Evolutionary conservation across 2,329 filamentous ascomycete species (phyloP).

Genomic region (Ophiostoma perfectum): DNA sequence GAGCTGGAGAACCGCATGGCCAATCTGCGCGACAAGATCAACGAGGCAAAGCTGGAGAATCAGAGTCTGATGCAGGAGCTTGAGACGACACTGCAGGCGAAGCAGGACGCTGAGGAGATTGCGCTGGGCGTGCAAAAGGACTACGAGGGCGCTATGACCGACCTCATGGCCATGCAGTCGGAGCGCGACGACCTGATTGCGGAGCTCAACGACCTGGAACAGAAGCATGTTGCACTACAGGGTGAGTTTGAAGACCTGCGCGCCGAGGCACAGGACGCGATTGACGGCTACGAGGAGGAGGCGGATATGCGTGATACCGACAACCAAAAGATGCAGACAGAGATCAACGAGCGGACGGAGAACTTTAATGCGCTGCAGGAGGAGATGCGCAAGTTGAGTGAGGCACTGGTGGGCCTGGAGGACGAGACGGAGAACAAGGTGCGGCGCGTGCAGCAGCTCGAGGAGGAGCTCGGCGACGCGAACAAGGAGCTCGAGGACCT

Average conservation of each 20-base stretch:
- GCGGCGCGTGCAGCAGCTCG: conserved; percentile 72
- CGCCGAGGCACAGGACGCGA: conserved; percentile 60
- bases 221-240: conserved; percentile 40
- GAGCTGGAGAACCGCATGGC: conserved; percentile 80
- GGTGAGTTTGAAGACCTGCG: conserved; percentile 56
- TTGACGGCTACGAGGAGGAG: conserved; percentile 63
- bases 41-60: conserved; percentile 79
- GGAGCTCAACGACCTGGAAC: conserved; percentile 47
- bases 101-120: conserved; percentile 54
- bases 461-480: conserved; percentile 74
- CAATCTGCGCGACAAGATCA: conserved; percentile 78
- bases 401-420: conserved; percentile 78
- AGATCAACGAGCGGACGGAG: conserved; percentile 71
- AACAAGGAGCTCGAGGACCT: conserved; percentile 82
- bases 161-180: conserved; percentile 69
- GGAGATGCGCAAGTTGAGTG: conserved; percentile 88
- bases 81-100: conserved; percentile 62
- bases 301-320: conserved; percentile 68
- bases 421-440: conserved; percentile 79
- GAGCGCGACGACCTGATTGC: conserved; percentile 67
- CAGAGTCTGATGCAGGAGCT: conserved; percentile 82
- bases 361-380: conserved; percentile 87
- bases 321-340: conserved; percentile 61
- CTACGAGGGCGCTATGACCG: conserved; percentile 64
- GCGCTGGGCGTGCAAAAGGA: conserved; percentile 69